Conservation (phyloP, 1,284 basidiomycete species). For the Leccinum solheimii region DNA sequence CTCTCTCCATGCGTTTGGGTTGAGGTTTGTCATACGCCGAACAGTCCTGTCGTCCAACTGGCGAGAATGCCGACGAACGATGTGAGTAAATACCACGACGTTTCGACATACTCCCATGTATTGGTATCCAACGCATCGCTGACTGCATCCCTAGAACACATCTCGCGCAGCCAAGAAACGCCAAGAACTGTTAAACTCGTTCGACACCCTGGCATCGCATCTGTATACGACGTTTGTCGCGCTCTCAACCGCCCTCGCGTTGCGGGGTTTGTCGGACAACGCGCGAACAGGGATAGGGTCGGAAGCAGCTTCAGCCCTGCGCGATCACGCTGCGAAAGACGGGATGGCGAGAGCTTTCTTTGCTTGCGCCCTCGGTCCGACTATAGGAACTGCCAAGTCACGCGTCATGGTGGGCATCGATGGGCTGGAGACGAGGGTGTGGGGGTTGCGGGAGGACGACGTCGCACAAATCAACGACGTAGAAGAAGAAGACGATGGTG, state of each 20-base stretch:
- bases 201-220: slow-evolving; percentile 71
- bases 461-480: neutral
- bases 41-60: slow-evolving; percentile 64
- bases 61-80: slow-evolving; percentile 45
- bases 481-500: neutral
- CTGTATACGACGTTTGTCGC: slow-evolving; percentile 69
- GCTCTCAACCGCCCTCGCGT: slow-evolving; percentile 62
- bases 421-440: slow-evolving; percentile 57
- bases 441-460: slow-evolving; percentile 46
- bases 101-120: neutral
- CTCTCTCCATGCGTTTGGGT: neutral
- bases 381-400: slow-evolving; percentile 55
- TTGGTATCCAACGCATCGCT: neutral
- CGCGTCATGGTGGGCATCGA: slow-evolving; percentile 63
- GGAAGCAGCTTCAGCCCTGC: neutral
- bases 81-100: slow-evolving; percentile 20
- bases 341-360: slow-evolving; percentile 43
- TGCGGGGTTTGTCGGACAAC: slow-evolving; percentile 17
- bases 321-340: neutral
- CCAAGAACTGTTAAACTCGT: slow-evolving; percentile 57
- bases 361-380: slow-evolving; percentile 64
- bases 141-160: slow-evolving; percentile 32
- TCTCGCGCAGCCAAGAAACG: slow-evolving; percentile 56
- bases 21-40: neutral
- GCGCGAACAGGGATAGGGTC: neutral